Conservation (phyloP, 805 yeast genomes). For the Yarrowia bubula region DNA sequence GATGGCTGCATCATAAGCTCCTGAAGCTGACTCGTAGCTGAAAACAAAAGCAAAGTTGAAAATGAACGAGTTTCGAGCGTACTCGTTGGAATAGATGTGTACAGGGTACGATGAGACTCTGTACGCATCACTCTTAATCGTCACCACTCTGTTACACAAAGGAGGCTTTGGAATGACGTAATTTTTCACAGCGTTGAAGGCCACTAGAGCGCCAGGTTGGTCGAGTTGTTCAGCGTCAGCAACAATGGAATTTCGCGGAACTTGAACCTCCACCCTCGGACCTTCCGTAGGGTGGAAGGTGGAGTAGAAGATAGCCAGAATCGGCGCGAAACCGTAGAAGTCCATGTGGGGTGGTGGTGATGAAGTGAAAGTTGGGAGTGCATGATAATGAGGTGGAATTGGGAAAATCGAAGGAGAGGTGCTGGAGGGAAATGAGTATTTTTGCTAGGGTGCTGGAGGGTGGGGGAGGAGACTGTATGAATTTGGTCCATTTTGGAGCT, state of each 20-base stretch:
- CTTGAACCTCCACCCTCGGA: conserved; percentile 85
- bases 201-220: conserved; percentile 50
- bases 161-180: conserved; percentile 93
- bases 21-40: conserved; percentile 70
- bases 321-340: conserved; percentile 72
- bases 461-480: too few relatives aligned
- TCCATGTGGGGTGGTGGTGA: not conserved
- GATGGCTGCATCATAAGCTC: conserved; percentile 72
- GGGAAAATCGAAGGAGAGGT: too few relatives aligned
- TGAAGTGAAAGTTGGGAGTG: not conserved
- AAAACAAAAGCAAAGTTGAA: conserved; percentile 94
- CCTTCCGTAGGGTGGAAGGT: conserved; percentile 96
- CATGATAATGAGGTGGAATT: not conserved
- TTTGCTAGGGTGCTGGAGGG: too few relatives aligned
- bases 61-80: conserved; percentile 87
- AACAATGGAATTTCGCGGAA: conserved; percentile 71
- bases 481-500: too few relatives aligned
- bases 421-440: too few relatives aligned
- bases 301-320: conserved; percentile 81
- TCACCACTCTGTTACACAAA: conserved; percentile 75
- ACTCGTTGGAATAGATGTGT: conserved; percentile 65
- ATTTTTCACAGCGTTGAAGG: conserved; percentile 83
- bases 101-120: conserved; percentile 88
- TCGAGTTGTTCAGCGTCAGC: conserved; percentile 37
- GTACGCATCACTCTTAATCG: conserved; percentile 67